Evolutionary conservation across 257 asterid species (phyloP).

Genomic region (Eustoma russellianum): DNA sequence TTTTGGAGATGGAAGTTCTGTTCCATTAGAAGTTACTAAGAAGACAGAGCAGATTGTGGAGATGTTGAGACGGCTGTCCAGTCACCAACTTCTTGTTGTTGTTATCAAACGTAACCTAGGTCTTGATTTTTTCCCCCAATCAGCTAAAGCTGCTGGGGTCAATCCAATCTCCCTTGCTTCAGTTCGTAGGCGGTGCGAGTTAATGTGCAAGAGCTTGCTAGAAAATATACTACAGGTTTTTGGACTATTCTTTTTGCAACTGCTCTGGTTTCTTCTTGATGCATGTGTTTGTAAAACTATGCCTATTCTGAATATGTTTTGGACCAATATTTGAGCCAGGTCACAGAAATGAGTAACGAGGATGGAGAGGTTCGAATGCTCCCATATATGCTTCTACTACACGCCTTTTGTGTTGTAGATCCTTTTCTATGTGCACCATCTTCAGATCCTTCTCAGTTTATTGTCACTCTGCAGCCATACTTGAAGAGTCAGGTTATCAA

Average conservation of each 20-base stretch:
- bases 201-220: slow-evolving; percentile 94
- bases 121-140: slow-evolving; percentile 94
- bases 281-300: too few relatives aligned
- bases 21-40: slow-evolving; percentile 81
- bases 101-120: slow-evolving; percentile 74
- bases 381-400: slow-evolving; percentile 83
- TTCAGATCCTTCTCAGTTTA: slow-evolving; percentile 94
- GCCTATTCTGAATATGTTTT: neutral
- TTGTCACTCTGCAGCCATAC: slow-evolving; percentile 88
- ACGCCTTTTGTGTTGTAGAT: slow-evolving; percentile 87
- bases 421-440: slow-evolving; percentile 89
- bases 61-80: slow-evolving; percentile 70
- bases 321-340: slow-evolving; percentile 35
- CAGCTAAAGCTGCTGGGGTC: slow-evolving; percentile 95
- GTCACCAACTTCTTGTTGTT: slow-evolving; percentile 68
- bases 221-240: slow-evolving; percentile 87
- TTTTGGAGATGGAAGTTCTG: slow-evolving; percentile 84
- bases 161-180: slow-evolving; percentile 87
- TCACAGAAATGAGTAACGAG: slow-evolving; percentile 55
- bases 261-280: too few relatives aligned
- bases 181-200: slow-evolving; percentile 92
- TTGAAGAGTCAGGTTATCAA: slow-evolving; percentile 76
- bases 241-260: neutral
- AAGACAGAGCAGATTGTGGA: slow-evolving; percentile 95
- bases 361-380: slow-evolving; percentile 82